These are phyloP conservation scores for Furcasterigmium sp. DNA, from an alignment of 2,329 filamentous ascomycete genomes.

Conservation along the genomic window DNA sequence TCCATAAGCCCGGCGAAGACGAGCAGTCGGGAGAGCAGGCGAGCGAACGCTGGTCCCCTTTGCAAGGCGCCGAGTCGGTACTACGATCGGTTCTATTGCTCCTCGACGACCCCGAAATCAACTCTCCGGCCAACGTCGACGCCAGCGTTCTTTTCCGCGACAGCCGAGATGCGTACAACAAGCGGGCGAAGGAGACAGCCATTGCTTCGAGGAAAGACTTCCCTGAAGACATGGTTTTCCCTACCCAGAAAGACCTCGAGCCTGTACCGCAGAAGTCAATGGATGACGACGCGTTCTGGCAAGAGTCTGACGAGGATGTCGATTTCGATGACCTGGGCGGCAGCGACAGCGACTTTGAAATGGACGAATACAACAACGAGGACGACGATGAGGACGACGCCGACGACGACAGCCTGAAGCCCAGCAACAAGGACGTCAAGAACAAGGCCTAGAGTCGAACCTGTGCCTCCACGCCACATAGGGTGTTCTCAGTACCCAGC, in stretches of 20 bases:
- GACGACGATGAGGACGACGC: conserved; percentile 53
- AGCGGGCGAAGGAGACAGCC: conserved; percentile 63
- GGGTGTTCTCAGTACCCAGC: no score
- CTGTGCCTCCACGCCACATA: no score
- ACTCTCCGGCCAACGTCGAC: conserved; percentile 91
- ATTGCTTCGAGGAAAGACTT: conserved; percentile 73
- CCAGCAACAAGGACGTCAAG: conserved; percentile 1
- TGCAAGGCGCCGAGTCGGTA: conserved; percentile 91
- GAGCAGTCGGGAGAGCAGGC: conserved; percentile 86
- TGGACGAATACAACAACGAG: conserved; percentile 54
- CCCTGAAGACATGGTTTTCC: conserved; percentile 75
- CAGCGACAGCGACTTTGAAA: conserved; percentile 62
- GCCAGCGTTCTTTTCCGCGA: conserved; percentile 83
- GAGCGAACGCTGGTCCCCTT: conserved; percentile 88
- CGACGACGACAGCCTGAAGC: conserved; percentile 34
- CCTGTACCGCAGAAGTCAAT: conserved; percentile 54
- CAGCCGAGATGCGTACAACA: conserved; percentile 62
- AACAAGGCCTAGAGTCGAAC: background rate
- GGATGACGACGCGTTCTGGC: conserved; percentile 80
- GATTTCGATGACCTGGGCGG: conserved; percentile 59
- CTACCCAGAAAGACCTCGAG: conserved; percentile 60
- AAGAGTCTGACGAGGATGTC: conserved; percentile 68
- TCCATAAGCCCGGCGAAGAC: conserved; percentile 88
- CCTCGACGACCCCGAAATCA: conserved; percentile 89
- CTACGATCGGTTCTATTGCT: conserved; percentile 88